A percentile compares a stretch with the other conserved stretches of the same genome.
Evolutionary conservation across 306 rosid genomes (phyloP).

Genomic region (Myrica gale): DNA sequence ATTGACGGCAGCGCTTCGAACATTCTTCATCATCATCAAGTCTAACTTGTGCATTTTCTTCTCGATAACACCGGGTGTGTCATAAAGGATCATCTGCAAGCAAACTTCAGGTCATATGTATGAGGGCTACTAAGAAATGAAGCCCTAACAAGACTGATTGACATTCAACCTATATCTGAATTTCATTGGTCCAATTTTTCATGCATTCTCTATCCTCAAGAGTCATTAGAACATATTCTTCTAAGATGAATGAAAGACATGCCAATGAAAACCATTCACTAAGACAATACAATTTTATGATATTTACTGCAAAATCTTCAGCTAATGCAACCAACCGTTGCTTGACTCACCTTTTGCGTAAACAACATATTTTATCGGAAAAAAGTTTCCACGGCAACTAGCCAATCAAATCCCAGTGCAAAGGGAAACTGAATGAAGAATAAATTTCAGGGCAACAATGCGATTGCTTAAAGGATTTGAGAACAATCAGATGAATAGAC

Average conservation of each 20-base stretch:
- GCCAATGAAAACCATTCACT: background rate
- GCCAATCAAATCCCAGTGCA: background rate
- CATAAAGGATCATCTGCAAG: slow-evolving; percentile 86
- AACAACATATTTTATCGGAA: no score
- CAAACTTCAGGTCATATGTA: slow-evolving; percentile 29
- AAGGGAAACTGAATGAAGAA: background rate
- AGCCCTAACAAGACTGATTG: no score
- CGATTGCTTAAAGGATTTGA: background rate
- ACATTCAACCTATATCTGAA: no score
- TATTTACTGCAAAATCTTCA: no score
- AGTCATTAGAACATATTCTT: background rate
- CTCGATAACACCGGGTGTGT: slow-evolving; percentile 91
- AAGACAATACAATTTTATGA: no score
- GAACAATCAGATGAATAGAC: background rate
- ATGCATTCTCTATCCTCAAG: background rate
- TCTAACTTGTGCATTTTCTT: slow-evolving; percentile 93
- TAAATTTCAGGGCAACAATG: background rate
- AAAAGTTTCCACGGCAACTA: background rate
- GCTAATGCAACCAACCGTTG: no score
- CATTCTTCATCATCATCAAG: slow-evolving; percentile 97
- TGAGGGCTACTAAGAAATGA: slow-evolving; percentile 10
- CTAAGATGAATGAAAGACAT: background rate
- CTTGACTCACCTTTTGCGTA: no score
- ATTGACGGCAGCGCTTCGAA: slow-evolving; percentile 75
- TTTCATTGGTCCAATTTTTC: background rate